Base-by-base conservation (phyloP, 2,329 filamentous ascomycete species). In the Fusarium sp. region DNA sequence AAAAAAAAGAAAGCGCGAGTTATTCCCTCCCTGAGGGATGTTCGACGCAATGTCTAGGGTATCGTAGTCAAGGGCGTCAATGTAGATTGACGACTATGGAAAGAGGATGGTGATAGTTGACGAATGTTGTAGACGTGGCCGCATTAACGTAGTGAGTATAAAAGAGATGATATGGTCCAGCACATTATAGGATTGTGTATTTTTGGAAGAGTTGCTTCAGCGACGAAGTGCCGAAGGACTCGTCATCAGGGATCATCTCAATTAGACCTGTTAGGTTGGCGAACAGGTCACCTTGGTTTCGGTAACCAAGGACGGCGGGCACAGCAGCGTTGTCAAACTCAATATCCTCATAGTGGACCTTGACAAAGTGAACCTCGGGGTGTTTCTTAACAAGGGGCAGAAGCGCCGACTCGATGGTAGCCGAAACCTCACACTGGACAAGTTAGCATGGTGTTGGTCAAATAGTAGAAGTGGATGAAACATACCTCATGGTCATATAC, bases 251-350 rank as follows among this genome's bases (percentile, higher is more conserved):
- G 43, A 97, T 90, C 83, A 95, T 91, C 72, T 93, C 88, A 62
- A 96, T 86, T 47, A 98, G 84, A 51, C 94, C 93, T 0, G 95
- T 91, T 48, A 98, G 81, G 70, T 93, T 96, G 64, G 92, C 91
- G 70, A 98, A 93, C 65, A 97, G 88, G 65, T 98, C 93, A 49
- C 93, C 93, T 72, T 89, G 87, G 70, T 89, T 91, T 56, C 88
- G 88, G 80, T 99, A 99, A 10, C 91, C 94, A 44, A 98, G 82
- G 34, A 98, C 82, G 5, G 95, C 92, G 1, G 95, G 95, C 2
- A 97, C 91, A 41, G 90, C 89, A 29, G 93, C 91, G 56, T 91
- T 87, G 74, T 97, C 92, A 82, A 98, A 97, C 75, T 98, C 93
- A 34, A 97, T 96, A 56, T 97, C 93, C 61, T 91, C 88, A 74